Evolutionary conservation across 2,329 filamentous ascomycete genomes (phyloP).

Genomic region (Hyphodiscus sp.): DNA sequence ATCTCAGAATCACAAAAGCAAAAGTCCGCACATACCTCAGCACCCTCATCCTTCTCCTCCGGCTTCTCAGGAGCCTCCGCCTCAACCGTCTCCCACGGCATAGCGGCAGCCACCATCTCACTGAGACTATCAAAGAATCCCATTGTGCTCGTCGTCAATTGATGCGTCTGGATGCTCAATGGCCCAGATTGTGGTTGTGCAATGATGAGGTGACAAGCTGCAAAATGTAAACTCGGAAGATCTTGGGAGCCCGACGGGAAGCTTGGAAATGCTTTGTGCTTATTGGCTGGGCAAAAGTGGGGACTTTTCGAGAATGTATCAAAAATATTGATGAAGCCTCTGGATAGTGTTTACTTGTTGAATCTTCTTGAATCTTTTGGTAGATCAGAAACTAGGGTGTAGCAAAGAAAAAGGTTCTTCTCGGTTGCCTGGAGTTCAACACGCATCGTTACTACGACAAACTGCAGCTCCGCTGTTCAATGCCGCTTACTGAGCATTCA

Average conservation of each 20-base stretch:
- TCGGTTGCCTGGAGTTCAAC: no score
- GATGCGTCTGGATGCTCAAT: constrained; percentile 5
- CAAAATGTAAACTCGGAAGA: neutral
- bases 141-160: constrained; percentile 37
- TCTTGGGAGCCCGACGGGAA: neutral
- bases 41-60: constrained; percentile 39
- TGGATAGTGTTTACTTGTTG: no score
- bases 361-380: no score
- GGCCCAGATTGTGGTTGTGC: neutral
- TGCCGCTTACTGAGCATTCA: no score
- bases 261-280: no score
- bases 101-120: constrained; percentile 58
- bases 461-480: no score
- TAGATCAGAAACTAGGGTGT: no score
- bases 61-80: constrained; percentile 40
- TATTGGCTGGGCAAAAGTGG: no score
- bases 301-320: no score
- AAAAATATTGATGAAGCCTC: no score
- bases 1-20: neutral
- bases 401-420: no score
- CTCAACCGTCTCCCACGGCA: constrained; percentile 58
- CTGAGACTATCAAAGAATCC: constrained; percentile 60
- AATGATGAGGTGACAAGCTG: neutral
- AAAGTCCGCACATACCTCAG: neutral
- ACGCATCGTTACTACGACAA: no score